These are phyloP conservation scores for Cyanodermella asteris DNA, from an alignment of 2,329 filamentous ascomycete species.

Conservation along the genomic window DNA sequence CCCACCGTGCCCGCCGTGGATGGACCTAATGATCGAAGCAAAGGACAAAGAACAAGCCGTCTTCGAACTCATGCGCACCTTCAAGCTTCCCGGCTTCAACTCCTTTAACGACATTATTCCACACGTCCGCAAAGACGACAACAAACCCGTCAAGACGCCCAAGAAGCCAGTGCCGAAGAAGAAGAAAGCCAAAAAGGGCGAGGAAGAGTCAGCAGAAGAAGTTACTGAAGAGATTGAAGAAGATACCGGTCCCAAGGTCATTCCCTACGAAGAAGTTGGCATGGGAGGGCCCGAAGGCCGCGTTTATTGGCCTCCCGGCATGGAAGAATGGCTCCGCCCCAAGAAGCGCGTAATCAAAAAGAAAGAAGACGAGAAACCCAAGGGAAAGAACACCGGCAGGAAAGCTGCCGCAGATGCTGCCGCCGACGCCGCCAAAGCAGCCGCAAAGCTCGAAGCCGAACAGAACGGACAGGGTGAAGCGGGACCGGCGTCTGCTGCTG, in stretches of 20 bases:
- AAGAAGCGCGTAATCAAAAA: constrained; percentile 47
- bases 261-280: constrained; percentile 47
- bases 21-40: constrained; percentile 98
- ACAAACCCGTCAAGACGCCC: constrained; percentile 30
- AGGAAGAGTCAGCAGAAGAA: constrained; percentile 20
- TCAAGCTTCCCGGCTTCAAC: constrained; percentile 61
- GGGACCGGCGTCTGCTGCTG: background rate
- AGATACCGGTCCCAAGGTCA: constrained; percentile 17
- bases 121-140: constrained; percentile 55
- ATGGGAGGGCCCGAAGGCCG: constrained; percentile 70
- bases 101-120: constrained; percentile 58
- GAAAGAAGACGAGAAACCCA: constrained; percentile 18
- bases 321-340: constrained; percentile 76
- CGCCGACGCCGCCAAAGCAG: constrained; percentile 3
- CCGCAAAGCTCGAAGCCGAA: constrained; percentile 1
- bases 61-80: constrained; percentile 78
- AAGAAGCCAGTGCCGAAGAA: constrained; percentile 19
- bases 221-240: constrained; percentile 18
- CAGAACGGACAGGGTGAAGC: background rate
- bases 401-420: constrained; percentile 5
- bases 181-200: constrained; percentile 19
- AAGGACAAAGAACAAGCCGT: constrained; percentile 97
- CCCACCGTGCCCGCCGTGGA: constrained; percentile 59
- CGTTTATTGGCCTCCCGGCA: constrained; percentile 77
- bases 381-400: constrained; percentile 5